Base-by-base conservation (phyloP, 768 basidiomycete genomes). In the Trametes cinnabarina region DNA sequence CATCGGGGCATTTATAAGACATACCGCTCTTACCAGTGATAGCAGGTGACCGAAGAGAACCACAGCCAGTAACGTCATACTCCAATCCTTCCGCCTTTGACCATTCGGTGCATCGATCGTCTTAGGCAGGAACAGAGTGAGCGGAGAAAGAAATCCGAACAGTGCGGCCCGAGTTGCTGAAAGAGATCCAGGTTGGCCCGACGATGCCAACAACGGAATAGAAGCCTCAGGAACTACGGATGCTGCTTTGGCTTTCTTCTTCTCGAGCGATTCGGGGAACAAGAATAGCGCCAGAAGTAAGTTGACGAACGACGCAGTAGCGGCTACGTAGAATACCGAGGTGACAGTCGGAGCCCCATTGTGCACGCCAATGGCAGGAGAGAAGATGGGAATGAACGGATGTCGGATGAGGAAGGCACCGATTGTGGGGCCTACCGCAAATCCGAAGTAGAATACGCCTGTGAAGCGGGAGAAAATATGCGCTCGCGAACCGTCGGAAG, bases 401-500 rank as follows among this genome's bases (percentile, higher is more conserved):
- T 79, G 72, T 15, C 71, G 70, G 65, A 86, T 81, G 49, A 85
- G 60, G 64, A 77, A 74, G 32, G 76, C 75, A 23, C 87, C 78
- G 54, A 94, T 79, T 69, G 85, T 81, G 25, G 94, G 93, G 0
- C 94, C 94, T 2, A 84, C 65, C 0, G 93, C 84, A 54, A 94
- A 77, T 4, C 93, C 94, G 34, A 86, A 70, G 74, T 85, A 92
- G 46, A 87, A 78, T 54, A 91, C 83, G 3, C 93, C 94, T 55
- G 84, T 81, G 48, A 93, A 80, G 4, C 87, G 85, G 50, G 65
- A 70, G 58, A 71, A 75, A 35, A 75, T 83, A 39, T 83, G 78
- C 1, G 91, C 82, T 40, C 90, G 83, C 9, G 91, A 92, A 41
- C 90, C 91, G 42, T 83, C 77, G n/a, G 88, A 88, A 2, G 92